Evolutionary conservation across 257 asterid species (phyloP), one percentile per base, ranked within the genome.

Genomic region (Ligustrum vulgare): DNA sequence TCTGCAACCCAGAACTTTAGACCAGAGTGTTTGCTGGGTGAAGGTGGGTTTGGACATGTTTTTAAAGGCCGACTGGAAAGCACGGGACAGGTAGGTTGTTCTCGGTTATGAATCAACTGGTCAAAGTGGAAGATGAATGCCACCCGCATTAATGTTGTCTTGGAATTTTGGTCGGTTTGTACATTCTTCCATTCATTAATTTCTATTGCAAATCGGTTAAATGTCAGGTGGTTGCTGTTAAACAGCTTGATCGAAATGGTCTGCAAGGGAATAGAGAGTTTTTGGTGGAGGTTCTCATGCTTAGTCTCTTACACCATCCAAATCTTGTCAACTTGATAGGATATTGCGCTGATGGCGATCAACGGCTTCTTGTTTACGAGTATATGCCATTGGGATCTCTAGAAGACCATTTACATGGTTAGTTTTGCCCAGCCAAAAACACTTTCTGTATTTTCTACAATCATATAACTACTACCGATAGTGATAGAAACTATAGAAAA

Each of bases 231-330:
- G 99, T 91, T 76, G 99, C 99, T 13, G 99, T 94, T 68, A 92
- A 94, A 75, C 97, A 91, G 79, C 98, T 94, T 67, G 98, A 94
- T 75, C 89, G 97, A 28, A 92, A 92, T 78, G 98, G 98, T 22
- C 93, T 91, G 75, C 98, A 92, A 84, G 98, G 98, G 74, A 94
- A 94, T 73, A 73, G 98, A 84, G 98, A 94, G 75, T 92, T 92
- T 80, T 83, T 92, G 80, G 98, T 94, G 82, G 98, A 94, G 93
- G 98, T 92, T 88, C 97, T 94, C 79, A 94, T 94, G 98, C 98
- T 94, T 87, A 94, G 98, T 88, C 86, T 94, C 71, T 85, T 91
- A 56, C 98, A 94, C 83, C 98, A 94, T 82, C 87, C 86, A 54
- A 94, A 94, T 83, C 97, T 94, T 0, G 99, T 94, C 72, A 94